phyloP scores from a whole-genome alignment of 352 stramenopile genomes.

The Pythium aquatile region DNA sequence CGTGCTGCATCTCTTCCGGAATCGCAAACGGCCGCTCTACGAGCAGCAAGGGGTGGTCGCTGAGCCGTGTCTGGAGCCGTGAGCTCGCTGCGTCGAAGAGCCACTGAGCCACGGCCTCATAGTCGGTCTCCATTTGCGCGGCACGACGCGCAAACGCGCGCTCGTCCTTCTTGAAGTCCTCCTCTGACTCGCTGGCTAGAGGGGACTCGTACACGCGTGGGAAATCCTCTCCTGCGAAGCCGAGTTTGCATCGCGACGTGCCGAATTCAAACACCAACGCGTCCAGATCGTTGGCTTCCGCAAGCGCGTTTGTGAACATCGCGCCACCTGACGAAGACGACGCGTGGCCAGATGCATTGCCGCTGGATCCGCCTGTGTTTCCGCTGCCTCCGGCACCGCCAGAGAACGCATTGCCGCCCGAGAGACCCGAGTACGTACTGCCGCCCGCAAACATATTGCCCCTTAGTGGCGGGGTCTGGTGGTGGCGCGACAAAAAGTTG shows the following conservation, averaged over 20 bases:
- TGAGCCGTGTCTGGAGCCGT: conserved; percentile 50
- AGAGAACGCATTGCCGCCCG: conserved; percentile 12
- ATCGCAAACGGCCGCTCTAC: conserved; percentile 67
- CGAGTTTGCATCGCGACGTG: conserved; percentile 72
- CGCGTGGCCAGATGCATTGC: not conserved
- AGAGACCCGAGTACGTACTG: conserved; percentile 20
- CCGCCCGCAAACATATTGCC: conserved; percentile 20
- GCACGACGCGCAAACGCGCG: conserved; percentile 25
- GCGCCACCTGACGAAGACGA: conserved; percentile 5
- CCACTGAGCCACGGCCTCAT: conserved; percentile 64
- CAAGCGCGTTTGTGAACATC: conserved; percentile 44
- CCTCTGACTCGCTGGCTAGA: conserved; percentile 3
- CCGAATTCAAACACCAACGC: conserved; percentile 82
- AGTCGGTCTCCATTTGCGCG: conserved; percentile 54
- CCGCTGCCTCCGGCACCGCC: not conserved
- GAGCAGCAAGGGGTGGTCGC: conserved; percentile 62
- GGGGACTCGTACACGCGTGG: conserved; percentile 68
- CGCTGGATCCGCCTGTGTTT: not conserved
- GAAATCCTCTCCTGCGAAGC: conserved; percentile 87
- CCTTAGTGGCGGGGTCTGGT: not conserved
- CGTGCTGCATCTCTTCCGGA: conserved; percentile 38
- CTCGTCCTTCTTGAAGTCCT: conserved; percentile 25
- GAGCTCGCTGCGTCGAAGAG: conserved; percentile 54
- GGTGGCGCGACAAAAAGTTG: not conserved
- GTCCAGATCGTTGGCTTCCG: conserved; percentile 73